Evolutionary conservation across 805 yeast species (phyloP).

Genomic region (Ogataea nitratoaversa): DNA sequence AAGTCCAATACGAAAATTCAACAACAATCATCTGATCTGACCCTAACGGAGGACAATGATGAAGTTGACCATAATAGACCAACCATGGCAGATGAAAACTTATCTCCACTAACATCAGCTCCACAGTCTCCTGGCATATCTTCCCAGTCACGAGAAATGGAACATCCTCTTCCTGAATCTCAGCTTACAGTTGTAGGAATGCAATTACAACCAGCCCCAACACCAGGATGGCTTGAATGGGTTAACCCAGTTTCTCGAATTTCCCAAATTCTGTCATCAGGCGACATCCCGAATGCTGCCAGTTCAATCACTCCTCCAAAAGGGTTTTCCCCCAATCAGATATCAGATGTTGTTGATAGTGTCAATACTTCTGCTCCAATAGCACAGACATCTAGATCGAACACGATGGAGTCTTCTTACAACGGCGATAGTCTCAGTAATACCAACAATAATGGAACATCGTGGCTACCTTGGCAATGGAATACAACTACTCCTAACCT

Average conservation of each 20-base stretch:
- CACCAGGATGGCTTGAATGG: slow-evolving; percentile 1
- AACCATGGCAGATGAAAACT: not conserved
- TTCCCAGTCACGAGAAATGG: too few relatives aligned
- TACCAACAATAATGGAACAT: not conserved
- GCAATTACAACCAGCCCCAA: too few relatives aligned
- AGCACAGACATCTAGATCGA: slow-evolving; percentile 1
- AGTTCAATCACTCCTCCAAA: not conserved
- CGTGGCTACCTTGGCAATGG: slow-evolving; percentile 22
- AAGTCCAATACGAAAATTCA: not conserved
- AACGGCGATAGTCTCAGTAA: not conserved
- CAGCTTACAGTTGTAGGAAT: not conserved
- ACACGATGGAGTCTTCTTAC: slow-evolving; percentile 1
- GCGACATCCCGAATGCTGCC: not conserved
- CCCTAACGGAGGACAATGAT: too few relatives aligned
- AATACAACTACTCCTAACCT: not conserved
- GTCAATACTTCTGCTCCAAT: not conserved
- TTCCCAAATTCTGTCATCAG: not conserved
- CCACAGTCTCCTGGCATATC: not conserved
- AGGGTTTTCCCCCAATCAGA: slow-evolving; percentile 6
- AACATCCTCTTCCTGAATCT: too few relatives aligned
- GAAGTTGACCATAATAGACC: too few relatives aligned
- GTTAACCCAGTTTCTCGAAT: not conserved
- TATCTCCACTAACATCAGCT: slow-evolving; percentile 1
- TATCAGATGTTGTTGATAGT: slow-evolving; percentile 9
- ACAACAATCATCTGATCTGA: not conserved